phyloP scores from a whole-genome alignment of 495 filamentous ascomycete genomes.

The Penicillium cinerascens region DNA sequence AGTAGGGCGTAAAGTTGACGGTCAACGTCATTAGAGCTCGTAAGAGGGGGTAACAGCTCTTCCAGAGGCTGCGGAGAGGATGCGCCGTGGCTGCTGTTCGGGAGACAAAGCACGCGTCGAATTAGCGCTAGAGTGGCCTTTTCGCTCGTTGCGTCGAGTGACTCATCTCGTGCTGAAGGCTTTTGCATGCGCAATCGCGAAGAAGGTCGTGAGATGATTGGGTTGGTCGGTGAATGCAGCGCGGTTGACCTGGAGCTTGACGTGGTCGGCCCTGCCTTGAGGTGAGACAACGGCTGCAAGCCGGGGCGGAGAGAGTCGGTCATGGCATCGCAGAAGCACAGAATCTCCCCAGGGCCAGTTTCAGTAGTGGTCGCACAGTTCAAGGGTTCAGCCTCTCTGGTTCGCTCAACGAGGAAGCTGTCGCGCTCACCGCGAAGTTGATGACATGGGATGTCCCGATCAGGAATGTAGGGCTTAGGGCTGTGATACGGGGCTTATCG shows the following conservation, averaged over 20 bases:
- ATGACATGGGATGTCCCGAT: slow-evolving; percentile 17
- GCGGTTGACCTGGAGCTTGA: slow-evolving; percentile 43
- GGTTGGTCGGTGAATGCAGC: slow-evolving; percentile 27
- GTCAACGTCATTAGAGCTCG: slow-evolving; percentile 88
- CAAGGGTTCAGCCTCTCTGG: slow-evolving; percentile 7
- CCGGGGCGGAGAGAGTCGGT: slow-evolving; percentile 37
- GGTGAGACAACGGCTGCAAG: slow-evolving; percentile 43
- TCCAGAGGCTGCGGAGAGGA: slow-evolving; percentile 58
- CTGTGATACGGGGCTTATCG: slow-evolving; percentile 25
- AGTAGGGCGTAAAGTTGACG: slow-evolving; percentile 88
- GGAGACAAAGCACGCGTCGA: slow-evolving; percentile 62
- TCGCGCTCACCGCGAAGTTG: slow-evolving; percentile 17
- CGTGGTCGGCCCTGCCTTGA: slow-evolving; percentile 51
- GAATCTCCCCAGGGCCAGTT: neutral
- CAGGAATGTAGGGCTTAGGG: slow-evolving; percentile 38
- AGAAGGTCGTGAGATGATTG: slow-evolving; percentile 27
- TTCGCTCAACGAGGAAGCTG: neutral
- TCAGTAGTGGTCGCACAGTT: neutral
- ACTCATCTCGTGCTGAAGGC: slow-evolving; percentile 24
- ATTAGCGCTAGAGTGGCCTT: slow-evolving; percentile 58
- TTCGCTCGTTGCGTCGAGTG: slow-evolving; percentile 46
- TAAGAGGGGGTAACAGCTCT: slow-evolving; percentile 83
- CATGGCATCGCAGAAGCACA: slow-evolving; percentile 38
- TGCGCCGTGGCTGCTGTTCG: slow-evolving; percentile 37
- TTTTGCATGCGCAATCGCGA: slow-evolving; percentile 32